Conservation (phyloP, 371 early-diverging fungal genomes). For the Rhizopus arrhizus region DNA sequence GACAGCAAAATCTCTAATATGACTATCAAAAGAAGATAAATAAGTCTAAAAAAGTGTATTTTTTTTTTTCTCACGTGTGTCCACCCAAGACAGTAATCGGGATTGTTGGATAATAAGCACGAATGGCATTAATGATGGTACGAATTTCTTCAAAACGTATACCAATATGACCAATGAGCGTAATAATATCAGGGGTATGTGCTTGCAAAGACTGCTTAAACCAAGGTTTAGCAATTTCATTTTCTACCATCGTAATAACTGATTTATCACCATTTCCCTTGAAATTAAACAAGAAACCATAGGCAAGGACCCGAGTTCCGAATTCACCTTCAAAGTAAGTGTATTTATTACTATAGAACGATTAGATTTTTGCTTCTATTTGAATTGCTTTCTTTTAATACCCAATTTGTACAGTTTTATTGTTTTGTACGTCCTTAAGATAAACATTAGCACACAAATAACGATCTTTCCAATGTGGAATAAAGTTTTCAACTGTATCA, state of each 20-base stretch:
- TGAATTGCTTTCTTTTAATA: constrained; percentile 1
- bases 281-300: constrained; percentile 63
- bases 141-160: constrained; percentile 54
- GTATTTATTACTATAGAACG: constrained; percentile 36
- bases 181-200: constrained; percentile 53
- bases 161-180: constrained; percentile 58
- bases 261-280: constrained; percentile 43
- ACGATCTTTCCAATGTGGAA: constrained; percentile 56
- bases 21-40: constrained; percentile 20
- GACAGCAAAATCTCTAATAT: constrained; percentile 59
- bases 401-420: constrained; percentile 56
- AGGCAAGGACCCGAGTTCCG: constrained; percentile 60
- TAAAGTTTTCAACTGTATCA: constrained; percentile 41
- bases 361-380: background rate
- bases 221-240: constrained; percentile 58
- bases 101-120: constrained; percentile 48
- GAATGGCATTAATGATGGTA: constrained; percentile 53
- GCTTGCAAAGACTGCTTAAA: constrained; percentile 55
- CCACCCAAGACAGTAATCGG: constrained; percentile 65
- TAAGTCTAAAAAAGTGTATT: background rate
- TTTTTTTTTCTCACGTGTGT: constrained; percentile 37
- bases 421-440: constrained; percentile 43
- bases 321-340: constrained; percentile 54
- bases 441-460: constrained; percentile 61
- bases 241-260: constrained; percentile 44